Percentiles rank a stretch among this genome's conserved stretches.
phyloP scores from a whole-genome alignment of 73 alveolate species.

The Paramecium pentaurelia region DNA sequence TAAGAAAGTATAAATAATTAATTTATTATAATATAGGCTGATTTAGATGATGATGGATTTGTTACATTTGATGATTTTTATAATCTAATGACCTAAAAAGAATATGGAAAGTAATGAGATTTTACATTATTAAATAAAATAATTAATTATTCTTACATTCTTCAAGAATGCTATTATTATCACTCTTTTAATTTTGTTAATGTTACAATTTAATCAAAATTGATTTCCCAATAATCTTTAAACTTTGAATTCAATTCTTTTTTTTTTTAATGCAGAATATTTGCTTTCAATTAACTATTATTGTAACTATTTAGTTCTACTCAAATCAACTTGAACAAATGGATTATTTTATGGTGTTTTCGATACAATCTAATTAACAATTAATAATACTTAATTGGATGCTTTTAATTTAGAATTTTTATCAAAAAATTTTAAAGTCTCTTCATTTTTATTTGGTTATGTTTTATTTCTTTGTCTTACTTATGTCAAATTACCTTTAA shows the following conservation, averaged over 20 bases:
- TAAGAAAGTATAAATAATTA: slow-evolving; percentile 45
- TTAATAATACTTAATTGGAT: not conserved
- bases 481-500: not conserved
- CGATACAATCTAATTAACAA: not conserved
- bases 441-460: not conserved
- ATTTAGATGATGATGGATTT: slow-evolving; percentile 87
- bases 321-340: not conserved
- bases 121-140: not conserved
- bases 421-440: not conserved
- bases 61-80: slow-evolving; percentile 87
- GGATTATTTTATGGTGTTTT: not conserved
- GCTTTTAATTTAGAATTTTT: not conserved
- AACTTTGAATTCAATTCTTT: not conserved
- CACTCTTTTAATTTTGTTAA: not conserved
- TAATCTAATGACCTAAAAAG: slow-evolving; percentile 69
- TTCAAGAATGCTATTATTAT: not conserved
- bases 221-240: not conserved
- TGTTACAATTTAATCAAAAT: not conserved
- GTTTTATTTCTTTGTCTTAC: not conserved
- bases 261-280: not conserved
- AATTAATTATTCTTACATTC: not conserved
- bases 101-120: slow-evolving; percentile 30
- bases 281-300: not conserved
- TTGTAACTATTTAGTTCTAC: not conserved
- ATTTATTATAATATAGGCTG: slow-evolving; percentile 62